Evolutionary conservation across 805 yeast species (phyloP).

Genomic region (Candida glaebosa): DNA sequence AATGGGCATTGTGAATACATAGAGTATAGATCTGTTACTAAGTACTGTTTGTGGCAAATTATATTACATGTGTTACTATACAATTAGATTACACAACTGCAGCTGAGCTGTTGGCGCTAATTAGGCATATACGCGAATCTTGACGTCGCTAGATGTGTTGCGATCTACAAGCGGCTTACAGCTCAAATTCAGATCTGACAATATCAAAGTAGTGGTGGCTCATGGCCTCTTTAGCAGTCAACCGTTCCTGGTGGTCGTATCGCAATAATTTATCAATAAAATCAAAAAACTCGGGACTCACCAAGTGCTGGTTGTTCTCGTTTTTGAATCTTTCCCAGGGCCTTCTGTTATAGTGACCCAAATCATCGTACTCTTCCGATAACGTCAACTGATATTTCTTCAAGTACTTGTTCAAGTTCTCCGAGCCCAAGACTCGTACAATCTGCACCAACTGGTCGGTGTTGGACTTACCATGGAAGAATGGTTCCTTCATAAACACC

Average conservation of each 20-base stretch:
- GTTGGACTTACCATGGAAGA: constrained; percentile 87
- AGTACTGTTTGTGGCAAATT: too few species aligned
- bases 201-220: constrained; percentile 50
- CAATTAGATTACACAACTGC: too few species aligned
- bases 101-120: too few species aligned
- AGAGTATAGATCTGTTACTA: too few species aligned
- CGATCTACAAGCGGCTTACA: too few species aligned
- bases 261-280: constrained; percentile 74
- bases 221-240: constrained; percentile 88
- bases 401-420: constrained; percentile 65
- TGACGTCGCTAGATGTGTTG: too few species aligned
- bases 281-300: constrained; percentile 67
- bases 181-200: constrained; percentile 11
- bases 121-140: too few species aligned
- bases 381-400: constrained; percentile 67
- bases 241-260: constrained; percentile 84
- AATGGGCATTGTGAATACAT: too few species aligned
- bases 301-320: constrained; percentile 64
- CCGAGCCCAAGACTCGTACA: constrained; percentile 83
- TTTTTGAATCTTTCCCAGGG: constrained; percentile 83
- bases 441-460: constrained; percentile 90
- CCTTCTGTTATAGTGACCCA: constrained; percentile 67
- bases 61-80: too few species aligned
- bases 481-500: constrained; percentile 86
- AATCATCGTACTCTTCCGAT: constrained; percentile 72